Percentiles rank a stretch among this genome's conserved stretches.
Conservation (phyloP, 169 alveolate species). For the Eimeria acervulina region DNA sequence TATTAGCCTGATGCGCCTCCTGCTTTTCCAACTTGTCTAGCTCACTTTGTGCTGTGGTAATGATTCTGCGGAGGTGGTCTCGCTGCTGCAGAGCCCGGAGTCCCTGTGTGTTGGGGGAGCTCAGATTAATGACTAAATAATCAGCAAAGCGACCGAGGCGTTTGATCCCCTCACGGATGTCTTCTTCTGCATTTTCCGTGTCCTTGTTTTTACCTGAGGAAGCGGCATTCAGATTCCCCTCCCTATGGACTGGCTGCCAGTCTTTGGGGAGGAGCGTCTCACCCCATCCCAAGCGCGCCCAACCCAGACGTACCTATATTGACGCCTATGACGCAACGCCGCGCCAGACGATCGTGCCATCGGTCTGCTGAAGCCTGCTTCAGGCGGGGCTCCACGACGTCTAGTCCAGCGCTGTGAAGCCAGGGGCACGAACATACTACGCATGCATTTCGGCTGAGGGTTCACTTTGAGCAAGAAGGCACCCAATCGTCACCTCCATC, state of each 20-base stretch:
- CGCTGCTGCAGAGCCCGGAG: constrained; percentile 89
- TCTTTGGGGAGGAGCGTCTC: neutral
- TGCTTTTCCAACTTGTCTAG: constrained; percentile 84
- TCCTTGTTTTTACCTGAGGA: constrained; percentile 87
- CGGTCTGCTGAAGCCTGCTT: constrained; percentile 86
- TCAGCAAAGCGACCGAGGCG: constrained; percentile 91
- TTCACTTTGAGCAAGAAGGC: neutral
- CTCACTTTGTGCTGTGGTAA: constrained; percentile 86
- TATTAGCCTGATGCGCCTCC: neutral
- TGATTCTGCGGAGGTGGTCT: constrained; percentile 86
- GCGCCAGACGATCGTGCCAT: constrained; percentile 87
- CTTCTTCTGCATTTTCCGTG: constrained; percentile 87
- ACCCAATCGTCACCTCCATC: neutral
- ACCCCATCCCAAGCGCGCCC: neutral
- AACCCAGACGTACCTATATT: constrained; percentile 87
- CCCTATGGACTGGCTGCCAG: neutral
- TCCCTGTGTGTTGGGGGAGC: constrained; percentile 94
- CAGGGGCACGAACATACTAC: neutral
- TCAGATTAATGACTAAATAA: constrained; percentile 90
- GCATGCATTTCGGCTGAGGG: neutral
- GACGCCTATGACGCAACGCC: constrained; percentile 90
- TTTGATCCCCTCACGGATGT: constrained; percentile 85
- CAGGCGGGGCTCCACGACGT: constrained; percentile 87
- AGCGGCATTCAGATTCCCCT: neutral
- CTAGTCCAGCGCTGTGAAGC: constrained; percentile 88